phyloP scores from a whole-genome alignment of 1,284 basidiomycete species.

The Cryptococcus sp. region DNA sequence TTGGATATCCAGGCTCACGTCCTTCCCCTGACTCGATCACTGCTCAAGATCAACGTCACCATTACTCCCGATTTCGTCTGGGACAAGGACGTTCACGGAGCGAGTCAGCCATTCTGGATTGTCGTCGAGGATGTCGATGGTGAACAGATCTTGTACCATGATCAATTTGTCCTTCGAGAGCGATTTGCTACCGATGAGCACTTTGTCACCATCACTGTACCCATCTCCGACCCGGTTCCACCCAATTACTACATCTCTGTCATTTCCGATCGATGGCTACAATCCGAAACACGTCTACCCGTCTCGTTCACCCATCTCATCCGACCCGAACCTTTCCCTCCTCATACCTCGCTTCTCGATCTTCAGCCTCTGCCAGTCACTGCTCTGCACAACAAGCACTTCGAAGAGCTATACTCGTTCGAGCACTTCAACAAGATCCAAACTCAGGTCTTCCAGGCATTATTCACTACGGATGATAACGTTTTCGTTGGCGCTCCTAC shows the following conservation, averaged over 20 bases:
- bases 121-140: constrained; percentile 96
- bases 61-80: constrained; percentile 95
- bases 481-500: constrained; percentile 94
- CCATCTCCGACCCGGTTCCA: constrained; percentile 93
- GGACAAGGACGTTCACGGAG: constrained; percentile 90
- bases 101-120: constrained; percentile 84
- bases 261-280: constrained; percentile 92
- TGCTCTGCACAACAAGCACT: constrained; percentile 87
- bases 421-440: constrained; percentile 96
- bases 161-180: constrained; percentile 84
- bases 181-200: constrained; percentile 91
- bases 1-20: constrained; percentile 89
- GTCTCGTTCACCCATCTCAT: constrained; percentile 98
- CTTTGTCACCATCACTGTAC: constrained; percentile 87
- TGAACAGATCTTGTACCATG: constrained; percentile 90
- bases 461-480: constrained; percentile 94
- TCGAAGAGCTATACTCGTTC: constrained; percentile 79
- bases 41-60: constrained; percentile 81
- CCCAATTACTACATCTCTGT: constrained; percentile 97
- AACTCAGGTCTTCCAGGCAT: constrained; percentile 96
- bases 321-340: constrained; percentile 93
- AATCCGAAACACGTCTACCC: constrained; percentile 88
- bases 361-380: constrained; percentile 85
- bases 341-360: constrained; percentile 86
- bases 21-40: constrained; percentile 83